Evolutionary conservation across 2,329 filamentous ascomycete species (phyloP), one percentile per base, ranked within the genome.

Genomic region (Fusarium circinatum): DNA sequence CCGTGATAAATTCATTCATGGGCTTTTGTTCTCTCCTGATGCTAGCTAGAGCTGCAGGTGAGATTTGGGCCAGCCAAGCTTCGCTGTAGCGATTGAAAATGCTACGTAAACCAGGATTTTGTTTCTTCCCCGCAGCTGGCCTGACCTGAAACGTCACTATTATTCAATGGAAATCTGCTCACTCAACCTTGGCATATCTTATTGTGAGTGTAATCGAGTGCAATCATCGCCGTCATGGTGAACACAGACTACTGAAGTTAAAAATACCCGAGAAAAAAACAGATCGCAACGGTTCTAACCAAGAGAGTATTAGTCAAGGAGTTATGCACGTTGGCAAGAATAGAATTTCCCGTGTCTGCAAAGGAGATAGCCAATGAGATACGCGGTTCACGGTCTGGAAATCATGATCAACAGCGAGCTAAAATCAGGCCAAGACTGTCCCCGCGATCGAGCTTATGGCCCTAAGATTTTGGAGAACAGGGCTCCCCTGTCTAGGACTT

Each of bases 141-240:
- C 26, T 11, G 45, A 30, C 22, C 36, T 38, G 54, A 20, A 60
- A 57, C 66, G 70, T 74, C 70, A 74, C 57, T 3, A 74, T 73
- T 68, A 68, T 60, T 57, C 51, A 60, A 71, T 59, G 22, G 11
- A 39, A 42, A 45, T 48, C 42, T 49, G 32, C 30, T 22, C 28
- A 34, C 8, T 2, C 34, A 8, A 22, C 3, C 70, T 70, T 73
- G 55, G 55, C 51, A 26, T 69, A 36, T 52, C 49, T 11, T n/a
- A 26, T 26, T 32, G 28, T 52, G 30, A 28, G 67, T 58, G 45
- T 24, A 34, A 22, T 45, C 48, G 30, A 28, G 67, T 58, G 45
- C 20, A 34, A 22, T 45, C 48, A 70, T 70, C 38, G 6, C 61
- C 61, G 62, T 71, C 68, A 71, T 71, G 24, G 34, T 10, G n/a